Conservation (phyloP, 108 stramenopile genomes). For the Discostella pseudostelligera region DNA sequence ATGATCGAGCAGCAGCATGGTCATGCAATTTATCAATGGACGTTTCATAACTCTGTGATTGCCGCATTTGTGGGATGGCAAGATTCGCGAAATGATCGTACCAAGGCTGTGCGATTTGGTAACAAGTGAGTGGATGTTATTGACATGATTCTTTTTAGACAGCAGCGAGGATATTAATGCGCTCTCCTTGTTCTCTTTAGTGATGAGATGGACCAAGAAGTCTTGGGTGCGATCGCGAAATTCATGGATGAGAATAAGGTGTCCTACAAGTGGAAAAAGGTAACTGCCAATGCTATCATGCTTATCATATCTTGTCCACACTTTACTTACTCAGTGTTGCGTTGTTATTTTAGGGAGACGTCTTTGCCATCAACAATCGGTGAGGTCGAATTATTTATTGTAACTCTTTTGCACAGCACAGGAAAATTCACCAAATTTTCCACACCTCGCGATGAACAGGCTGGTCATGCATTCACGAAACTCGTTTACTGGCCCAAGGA, state of each 20-base stretch:
- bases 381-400: background rate
- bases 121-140: slow-evolving; percentile 25
- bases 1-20: slow-evolving; percentile 55
- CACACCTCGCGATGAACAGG: slow-evolving; percentile 5
- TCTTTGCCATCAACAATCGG: slow-evolving; percentile 72
- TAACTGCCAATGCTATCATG: background rate
- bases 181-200: slow-evolving; percentile 12
- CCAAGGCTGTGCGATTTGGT: slow-evolving; percentile 69
- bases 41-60: slow-evolving; percentile 65
- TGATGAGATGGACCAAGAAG: slow-evolving; percentile 51
- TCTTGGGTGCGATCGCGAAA: slow-evolving; percentile 57
- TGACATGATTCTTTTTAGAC: background rate
- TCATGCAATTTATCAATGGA: slow-evolving; percentile 56
- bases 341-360: slow-evolving; percentile 47
- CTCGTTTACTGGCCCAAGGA: slow-evolving; percentile 56
- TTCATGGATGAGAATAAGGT: slow-evolving; percentile 70
- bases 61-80: slow-evolving; percentile 84
- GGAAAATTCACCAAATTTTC: background rate
- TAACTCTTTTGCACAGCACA: background rate
- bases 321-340: background rate
- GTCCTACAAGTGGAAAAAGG: slow-evolving; percentile 66
- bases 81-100: slow-evolving; percentile 70
- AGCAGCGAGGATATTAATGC: background rate
- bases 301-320: background rate
- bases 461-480: slow-evolving; percentile 84